Percentiles rank a stretch among this genome's conserved stretches.
These are phyloP conservation scores for Lentinula sp. DNA, from an alignment of 768 basidiomycete species.

Conservation along the genomic window DNA sequence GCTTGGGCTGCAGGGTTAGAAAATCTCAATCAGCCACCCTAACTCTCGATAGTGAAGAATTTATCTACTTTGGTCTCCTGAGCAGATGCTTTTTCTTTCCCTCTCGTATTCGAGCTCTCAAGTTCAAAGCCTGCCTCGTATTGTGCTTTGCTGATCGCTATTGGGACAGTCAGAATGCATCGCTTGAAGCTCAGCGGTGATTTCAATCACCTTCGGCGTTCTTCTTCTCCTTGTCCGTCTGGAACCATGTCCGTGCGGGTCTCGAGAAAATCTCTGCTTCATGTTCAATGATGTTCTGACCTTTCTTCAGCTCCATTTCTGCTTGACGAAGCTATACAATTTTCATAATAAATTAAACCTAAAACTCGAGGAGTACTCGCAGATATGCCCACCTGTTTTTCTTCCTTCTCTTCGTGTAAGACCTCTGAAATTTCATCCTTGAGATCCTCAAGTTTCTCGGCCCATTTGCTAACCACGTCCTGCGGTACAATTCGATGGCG, in stretches of 20 bases:
- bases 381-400: constrained; percentile 63
- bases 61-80: constrained; percentile 35
- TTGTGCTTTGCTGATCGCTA: constrained; percentile 72
- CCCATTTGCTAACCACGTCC: constrained; percentile 69
- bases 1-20: constrained; percentile 47
- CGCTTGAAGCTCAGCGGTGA: constrained; percentile 3
- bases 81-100: constrained; percentile 27
- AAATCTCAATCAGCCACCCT: neutral
- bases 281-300: constrained; percentile 93
- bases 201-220: constrained; percentile 60
- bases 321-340: constrained; percentile 66
- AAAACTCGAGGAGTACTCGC: neutral
- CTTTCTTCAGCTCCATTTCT: constrained; percentile 95
- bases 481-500: constrained; percentile 82
- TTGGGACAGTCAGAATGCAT: neutral
- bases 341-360: neutral
- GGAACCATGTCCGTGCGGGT: constrained; percentile 99
- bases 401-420: constrained; percentile 89
- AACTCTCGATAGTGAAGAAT: neutral
- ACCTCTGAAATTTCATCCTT: constrained; percentile 77
- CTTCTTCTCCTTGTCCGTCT: constrained; percentile 76
- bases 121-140: constrained; percentile 50
- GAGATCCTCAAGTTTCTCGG: constrained; percentile 58
- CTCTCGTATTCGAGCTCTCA: constrained; percentile 24
- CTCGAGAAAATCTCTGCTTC: constrained; percentile 87